phyloP scores from a whole-genome alignment of 1,284 basidiomycete genomes.

The Exobasidium cylindrosporum region DNA sequence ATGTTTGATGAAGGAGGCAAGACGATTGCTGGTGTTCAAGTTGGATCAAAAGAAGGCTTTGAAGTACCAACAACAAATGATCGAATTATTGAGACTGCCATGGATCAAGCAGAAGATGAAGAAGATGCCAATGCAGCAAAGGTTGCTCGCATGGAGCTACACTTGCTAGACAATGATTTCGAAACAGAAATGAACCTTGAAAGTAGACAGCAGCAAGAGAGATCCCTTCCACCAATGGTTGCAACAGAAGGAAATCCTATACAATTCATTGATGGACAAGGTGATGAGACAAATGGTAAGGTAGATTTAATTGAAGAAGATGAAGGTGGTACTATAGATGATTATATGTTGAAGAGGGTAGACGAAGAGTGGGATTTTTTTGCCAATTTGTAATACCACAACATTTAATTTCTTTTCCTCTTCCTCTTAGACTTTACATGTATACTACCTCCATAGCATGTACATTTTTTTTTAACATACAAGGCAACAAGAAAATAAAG shows the following conservation, averaged over 20 bases:
- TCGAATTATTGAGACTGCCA: constrained; percentile 61
- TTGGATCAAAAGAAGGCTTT: constrained; percentile 55
- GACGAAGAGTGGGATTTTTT: constrained; percentile 75
- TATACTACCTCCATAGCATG: too few species aligned
- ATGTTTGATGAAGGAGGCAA: constrained; percentile 64
- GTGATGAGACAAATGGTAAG: background rate
- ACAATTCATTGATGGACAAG: background rate
- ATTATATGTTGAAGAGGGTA: constrained; percentile 76
- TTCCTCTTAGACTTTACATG: too few species aligned
- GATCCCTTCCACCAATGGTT: background rate
- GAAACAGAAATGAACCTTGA: constrained; percentile 10
- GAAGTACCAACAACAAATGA: constrained; percentile 56
- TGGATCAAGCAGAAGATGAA: constrained; percentile 84
- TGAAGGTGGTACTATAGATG: constrained; percentile 70
- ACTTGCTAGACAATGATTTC: constrained; percentile 65
- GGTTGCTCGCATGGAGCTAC: constrained; percentile 76
- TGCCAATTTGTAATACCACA: background rate
- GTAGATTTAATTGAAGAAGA: constrained; percentile 56
- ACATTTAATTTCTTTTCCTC: too few species aligned
- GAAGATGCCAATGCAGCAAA: constrained; percentile 79
- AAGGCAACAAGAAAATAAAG: too few species aligned
- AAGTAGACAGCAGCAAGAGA: too few species aligned
- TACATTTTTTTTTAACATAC: too few species aligned
- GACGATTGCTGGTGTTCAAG: constrained; percentile 42
- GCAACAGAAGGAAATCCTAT: background rate